These are phyloP conservation scores for Taphrina communis DNA, from an alignment of 1,139 yeast genomes.

Conservation along the genomic window DNA sequence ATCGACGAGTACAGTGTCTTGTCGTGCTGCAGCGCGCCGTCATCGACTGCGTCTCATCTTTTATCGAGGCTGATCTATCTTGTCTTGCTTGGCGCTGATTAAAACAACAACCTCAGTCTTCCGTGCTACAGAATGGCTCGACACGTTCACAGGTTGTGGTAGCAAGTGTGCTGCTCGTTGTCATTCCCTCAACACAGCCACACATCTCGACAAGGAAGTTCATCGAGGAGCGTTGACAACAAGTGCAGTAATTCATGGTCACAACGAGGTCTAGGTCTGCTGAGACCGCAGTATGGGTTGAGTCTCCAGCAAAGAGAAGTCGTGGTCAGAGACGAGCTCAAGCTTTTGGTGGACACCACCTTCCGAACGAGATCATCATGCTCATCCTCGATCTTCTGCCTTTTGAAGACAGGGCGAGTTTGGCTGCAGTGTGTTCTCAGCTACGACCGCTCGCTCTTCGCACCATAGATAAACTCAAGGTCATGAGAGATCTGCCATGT, in stretches of 20 bases:
- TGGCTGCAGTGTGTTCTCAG: slow-evolving; percentile 22
- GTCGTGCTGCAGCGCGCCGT: no score
- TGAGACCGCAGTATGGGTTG: background rate
- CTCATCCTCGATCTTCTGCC: slow-evolving; percentile 24
- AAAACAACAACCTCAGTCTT: no score
- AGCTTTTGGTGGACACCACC: slow-evolving; percentile 17
- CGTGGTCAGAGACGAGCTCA: background rate
- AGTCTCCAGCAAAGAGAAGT: slow-evolving; percentile 5
- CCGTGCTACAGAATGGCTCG: no score
- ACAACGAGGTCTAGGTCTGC: slow-evolving; percentile 5
- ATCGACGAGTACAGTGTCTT: no score
- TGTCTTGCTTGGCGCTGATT: no score
- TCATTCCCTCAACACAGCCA: no score
- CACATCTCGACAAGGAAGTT: no score
- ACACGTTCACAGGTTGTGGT: no score
- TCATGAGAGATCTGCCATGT: slow-evolving; percentile 38
- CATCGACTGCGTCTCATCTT: no score
- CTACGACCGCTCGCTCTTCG: slow-evolving; percentile 20
- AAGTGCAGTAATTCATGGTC: slow-evolving; percentile 2
- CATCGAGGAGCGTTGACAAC: no score
- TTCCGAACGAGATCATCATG: slow-evolving; percentile 30
- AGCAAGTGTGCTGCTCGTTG: no score
- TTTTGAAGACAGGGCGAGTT: slow-evolving; percentile 22
- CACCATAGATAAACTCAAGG: slow-evolving; percentile 27
- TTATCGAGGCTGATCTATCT: no score